Conservation (phyloP, 331 rosid genomes). For the Malus hybrid region DNA sequence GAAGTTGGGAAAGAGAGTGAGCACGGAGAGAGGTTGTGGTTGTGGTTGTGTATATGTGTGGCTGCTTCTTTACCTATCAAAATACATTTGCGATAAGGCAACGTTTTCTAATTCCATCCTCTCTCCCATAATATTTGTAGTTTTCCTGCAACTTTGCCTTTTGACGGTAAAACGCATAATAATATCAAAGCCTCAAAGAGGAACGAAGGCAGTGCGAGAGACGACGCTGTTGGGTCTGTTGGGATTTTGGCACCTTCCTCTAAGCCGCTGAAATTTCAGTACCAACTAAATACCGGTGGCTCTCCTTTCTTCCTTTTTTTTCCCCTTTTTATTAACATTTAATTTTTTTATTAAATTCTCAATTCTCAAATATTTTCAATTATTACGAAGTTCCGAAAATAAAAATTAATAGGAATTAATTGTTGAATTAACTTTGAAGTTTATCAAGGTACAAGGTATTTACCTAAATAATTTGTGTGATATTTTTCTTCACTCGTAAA, state of each 20-base stretch:
- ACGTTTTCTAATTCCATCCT: background rate
- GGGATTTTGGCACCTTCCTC: constrained; percentile 6
- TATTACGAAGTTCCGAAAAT: no score
- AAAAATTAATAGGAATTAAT: no score
- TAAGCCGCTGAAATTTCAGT: background rate
- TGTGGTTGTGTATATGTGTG: constrained; percentile 41
- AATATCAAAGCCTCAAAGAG: background rate
- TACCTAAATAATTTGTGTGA: no score
- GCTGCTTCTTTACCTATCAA: constrained; percentile 56
- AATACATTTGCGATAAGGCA: constrained; percentile 50
- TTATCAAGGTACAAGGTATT: no score
- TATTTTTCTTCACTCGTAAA: no score
- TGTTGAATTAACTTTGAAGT: no score
- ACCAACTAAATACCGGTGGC: background rate
- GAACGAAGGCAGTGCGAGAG: background rate
- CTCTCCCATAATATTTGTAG: background rate
- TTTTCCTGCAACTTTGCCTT: background rate
- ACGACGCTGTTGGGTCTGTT: background rate
- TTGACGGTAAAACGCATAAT: background rate
- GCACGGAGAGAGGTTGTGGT: constrained; percentile 24
- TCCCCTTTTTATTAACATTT: no score
- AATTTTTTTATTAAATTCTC: no score
- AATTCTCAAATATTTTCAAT: no score
- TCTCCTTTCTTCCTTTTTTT: background rate
- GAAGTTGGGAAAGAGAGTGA: background rate